A percentile compares a stretch with the other conserved stretches of the same genome.
These are phyloP conservation scores for Luvunga scandens DNA, from an alignment of 345 rosid species.

Conservation along the genomic window DNA sequence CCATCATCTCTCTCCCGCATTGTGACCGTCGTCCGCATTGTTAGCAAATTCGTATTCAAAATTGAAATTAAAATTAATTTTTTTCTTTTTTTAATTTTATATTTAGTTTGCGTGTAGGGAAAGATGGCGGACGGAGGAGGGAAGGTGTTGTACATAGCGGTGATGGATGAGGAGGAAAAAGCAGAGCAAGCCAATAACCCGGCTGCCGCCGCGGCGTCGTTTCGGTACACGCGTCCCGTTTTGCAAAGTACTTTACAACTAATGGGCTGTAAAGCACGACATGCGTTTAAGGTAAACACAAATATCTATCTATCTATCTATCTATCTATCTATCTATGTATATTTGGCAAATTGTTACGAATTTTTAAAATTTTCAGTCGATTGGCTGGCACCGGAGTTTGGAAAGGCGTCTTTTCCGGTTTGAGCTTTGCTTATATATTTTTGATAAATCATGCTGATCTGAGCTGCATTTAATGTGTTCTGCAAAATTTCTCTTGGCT, in stretches of 20 bases:
- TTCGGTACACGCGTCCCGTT: slow-evolving; percentile 83
- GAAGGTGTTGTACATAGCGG: slow-evolving; percentile 83
- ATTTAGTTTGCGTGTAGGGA: not conserved
- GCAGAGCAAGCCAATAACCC: slow-evolving; percentile 27
- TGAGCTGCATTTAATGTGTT: slow-evolving; percentile 11
- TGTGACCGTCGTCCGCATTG: slow-evolving; percentile 15
- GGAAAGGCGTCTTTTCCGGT: not conserved
- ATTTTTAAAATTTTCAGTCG: not conserved
- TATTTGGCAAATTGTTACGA: not conserved
- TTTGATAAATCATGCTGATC: not conserved
- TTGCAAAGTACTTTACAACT: slow-evolving; percentile 92
- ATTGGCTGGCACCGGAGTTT: not conserved
- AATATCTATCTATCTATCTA: too few species aligned
- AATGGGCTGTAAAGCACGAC: slow-evolving; percentile 98
- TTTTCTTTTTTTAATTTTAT: not conserved
- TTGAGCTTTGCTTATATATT: not conserved
- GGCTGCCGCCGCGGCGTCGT: slow-evolving; percentile 40
- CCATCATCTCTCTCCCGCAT: slow-evolving; percentile 6
- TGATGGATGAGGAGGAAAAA: slow-evolving; percentile 55
- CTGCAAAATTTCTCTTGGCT: not conserved
- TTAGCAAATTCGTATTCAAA: not conserved
- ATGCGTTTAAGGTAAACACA: slow-evolving; percentile 79
- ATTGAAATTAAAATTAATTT: too few species aligned
- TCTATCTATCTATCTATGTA: too few species aligned
- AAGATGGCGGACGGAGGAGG: slow-evolving; percentile 60